Conservation (phyloP, 805 yeast species). For the Lachancea cidri region DNA sequence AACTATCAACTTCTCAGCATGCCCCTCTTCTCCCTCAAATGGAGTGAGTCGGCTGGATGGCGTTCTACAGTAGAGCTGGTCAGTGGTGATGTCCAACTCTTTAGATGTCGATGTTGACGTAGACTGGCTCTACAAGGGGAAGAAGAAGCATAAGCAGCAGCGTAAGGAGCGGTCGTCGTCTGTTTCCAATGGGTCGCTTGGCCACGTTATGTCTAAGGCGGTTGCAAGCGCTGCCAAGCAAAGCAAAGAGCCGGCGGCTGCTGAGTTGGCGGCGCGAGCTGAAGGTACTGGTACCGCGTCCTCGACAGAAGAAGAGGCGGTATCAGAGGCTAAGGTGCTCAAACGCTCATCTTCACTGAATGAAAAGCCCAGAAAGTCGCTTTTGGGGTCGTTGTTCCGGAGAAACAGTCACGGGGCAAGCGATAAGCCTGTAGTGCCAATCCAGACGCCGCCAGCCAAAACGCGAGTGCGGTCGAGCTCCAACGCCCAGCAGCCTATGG, state of each 20-base stretch:
- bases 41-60: background rate
- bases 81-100: constrained; percentile 8
- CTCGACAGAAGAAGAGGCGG: too few species aligned
- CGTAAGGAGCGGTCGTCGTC: constrained; percentile 5
- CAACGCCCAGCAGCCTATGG: constrained; percentile 3
- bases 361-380: constrained; percentile 27
- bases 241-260: too few species aligned
- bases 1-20: too few species aligned
- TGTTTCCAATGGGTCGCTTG: constrained; percentile 7
- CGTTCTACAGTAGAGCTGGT: background rate
- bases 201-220: constrained; percentile 4
- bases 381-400: constrained; percentile 26
- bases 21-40: background rate
- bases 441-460: constrained; percentile 6
- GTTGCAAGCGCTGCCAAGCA: too few species aligned
- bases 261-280: background rate
- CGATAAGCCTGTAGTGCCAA: constrained; percentile 12
- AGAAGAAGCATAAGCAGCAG: constrained; percentile 19
- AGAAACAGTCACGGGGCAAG: constrained; percentile 12
- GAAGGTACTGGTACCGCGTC: background rate
- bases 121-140: constrained; percentile 83
- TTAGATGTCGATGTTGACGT: constrained; percentile 54
- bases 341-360: constrained; percentile 18
- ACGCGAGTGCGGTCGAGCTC: background rate
- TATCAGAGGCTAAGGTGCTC: background rate